Evolutionary conservation across 352 stramenopile genomes (phyloP), one percentile per base, ranked within the genome.

Genomic region (Globisporangium cederbergense): DNA sequence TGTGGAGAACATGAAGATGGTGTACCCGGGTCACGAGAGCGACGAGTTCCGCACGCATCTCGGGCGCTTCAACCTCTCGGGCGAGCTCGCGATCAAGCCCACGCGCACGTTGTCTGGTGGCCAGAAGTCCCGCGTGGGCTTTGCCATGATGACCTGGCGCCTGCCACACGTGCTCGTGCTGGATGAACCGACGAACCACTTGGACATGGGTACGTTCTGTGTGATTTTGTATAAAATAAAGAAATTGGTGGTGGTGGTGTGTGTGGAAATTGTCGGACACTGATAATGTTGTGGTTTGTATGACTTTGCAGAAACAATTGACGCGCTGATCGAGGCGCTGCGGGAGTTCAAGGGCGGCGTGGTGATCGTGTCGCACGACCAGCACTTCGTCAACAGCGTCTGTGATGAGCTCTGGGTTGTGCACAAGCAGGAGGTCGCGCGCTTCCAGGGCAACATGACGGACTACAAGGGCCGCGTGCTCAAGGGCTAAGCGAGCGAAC

Each of bases 281-380:
- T 76, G 49, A 34, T 30, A 50, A 55, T 52, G 59, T 60, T 62
- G 58, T 36, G 47, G 2, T 38, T 43, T 62, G 25, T 42, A 52
- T 45, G 5, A 42, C 28, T 42, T 57, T 54, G 42, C 46, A 87
- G 83, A 93, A 72, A 95, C 87, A 16, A 95, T 95, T 51, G 84
- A 93, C 42, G 85, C 93, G 78, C 78, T 99, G 36, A 97, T 98
- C 68, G 96, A 99, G 72, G 96, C 91, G 18, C 75, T 99, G 43
- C 79, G 95, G 20, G 88, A 94, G 50, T 99, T 98, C 89, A 97
- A 97, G 65, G 97, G 98, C 52, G 97, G 93, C 66, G 96, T 98
- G 5, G 80, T 99, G 60, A 88, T 99, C 50, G 96, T 99, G 18
- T 98, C 93, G 3, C 97, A 99, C 79, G 96, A 99, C 90, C 87